These are phyloP conservation scores for Cladophialophora chaetospira DNA, from an alignment of 2,329 filamentous ascomycete genomes.

Conservation along the genomic window DNA sequence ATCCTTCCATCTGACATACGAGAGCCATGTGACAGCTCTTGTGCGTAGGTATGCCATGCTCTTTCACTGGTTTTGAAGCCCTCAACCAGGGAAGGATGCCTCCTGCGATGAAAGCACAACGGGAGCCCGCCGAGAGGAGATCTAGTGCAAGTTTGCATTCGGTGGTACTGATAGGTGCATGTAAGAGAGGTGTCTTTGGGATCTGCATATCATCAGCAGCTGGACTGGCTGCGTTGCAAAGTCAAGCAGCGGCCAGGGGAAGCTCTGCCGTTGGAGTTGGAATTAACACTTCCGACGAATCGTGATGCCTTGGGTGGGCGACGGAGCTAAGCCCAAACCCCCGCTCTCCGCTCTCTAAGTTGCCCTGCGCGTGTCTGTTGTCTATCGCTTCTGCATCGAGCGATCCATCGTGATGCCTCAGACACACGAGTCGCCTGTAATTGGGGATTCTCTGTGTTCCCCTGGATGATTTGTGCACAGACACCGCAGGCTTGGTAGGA, in stretches of 20 bases:
- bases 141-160: not conserved
- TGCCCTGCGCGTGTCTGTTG: constrained; percentile 4
- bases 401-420: constrained; percentile 11
- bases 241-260: no score
- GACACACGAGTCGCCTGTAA: constrained; percentile 1
- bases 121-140: not conserved
- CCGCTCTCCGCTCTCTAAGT: not conserved
- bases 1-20: no score
- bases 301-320: not conserved
- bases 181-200: not conserved
- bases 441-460: constrained; percentile 10
- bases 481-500: not conserved
- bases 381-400: constrained; percentile 12
- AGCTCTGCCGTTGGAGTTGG: no score
- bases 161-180: not conserved
- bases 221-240: not conserved
- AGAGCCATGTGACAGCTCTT: no score
- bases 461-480: constrained; percentile 9
- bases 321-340: not conserved
- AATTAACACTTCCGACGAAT: no score
- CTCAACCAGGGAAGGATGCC: not conserved
- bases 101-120: not conserved
- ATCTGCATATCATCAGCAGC: not conserved
- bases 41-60: no score
- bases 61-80: no score